Evolutionary conservation across 805 yeast genomes (phyloP).

Genomic region (Candida boidinii): DNA sequence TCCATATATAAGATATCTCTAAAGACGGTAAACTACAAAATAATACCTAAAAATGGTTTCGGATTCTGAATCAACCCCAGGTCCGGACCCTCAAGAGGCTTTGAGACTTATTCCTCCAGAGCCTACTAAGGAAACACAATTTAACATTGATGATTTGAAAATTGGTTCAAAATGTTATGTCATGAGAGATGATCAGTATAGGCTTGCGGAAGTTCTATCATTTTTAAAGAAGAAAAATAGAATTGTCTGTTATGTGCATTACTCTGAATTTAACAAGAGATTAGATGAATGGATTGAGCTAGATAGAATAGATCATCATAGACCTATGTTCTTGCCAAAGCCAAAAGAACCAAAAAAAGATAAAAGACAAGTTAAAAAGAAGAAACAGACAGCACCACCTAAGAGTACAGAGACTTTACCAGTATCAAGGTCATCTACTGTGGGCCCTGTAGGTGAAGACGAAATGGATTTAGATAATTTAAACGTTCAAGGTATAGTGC

Average conservation of each 20-base stretch:
- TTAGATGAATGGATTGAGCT: constrained; percentile 89
- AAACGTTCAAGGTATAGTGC: constrained; percentile 69
- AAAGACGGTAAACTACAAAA: no score
- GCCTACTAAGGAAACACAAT: constrained; percentile 18
- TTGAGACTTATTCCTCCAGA: constrained; percentile 23
- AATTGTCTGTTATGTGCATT: constrained; percentile 84
- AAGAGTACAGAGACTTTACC: constrained; percentile 4
- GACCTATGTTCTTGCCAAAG: constrained; percentile 66
- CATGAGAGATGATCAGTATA: constrained; percentile 66
- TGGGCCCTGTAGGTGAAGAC: constrained; percentile 32
- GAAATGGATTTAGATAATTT: constrained; percentile 79
- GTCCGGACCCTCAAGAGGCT: constrained; percentile 20
- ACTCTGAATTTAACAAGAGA: constrained; percentile 90
- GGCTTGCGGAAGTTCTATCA: constrained; percentile 82
- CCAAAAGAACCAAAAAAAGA: constrained; percentile 43
- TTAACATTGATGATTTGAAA: constrained; percentile 39
- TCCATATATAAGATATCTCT: no score
- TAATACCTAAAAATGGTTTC: constrained; percentile 16
- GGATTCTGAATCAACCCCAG: constrained; percentile 17
- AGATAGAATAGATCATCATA: constrained; percentile 61
- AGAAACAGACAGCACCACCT: constrained; percentile 3
- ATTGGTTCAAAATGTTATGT: constrained; percentile 81
- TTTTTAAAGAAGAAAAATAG: constrained; percentile 67
- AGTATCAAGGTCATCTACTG: constrained; percentile 19
- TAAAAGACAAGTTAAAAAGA: constrained; percentile 14